Evolutionary conservation across 352 stramenopile genomes (phyloP).

Genomic region (Thraustochytrium striatum): DNA sequence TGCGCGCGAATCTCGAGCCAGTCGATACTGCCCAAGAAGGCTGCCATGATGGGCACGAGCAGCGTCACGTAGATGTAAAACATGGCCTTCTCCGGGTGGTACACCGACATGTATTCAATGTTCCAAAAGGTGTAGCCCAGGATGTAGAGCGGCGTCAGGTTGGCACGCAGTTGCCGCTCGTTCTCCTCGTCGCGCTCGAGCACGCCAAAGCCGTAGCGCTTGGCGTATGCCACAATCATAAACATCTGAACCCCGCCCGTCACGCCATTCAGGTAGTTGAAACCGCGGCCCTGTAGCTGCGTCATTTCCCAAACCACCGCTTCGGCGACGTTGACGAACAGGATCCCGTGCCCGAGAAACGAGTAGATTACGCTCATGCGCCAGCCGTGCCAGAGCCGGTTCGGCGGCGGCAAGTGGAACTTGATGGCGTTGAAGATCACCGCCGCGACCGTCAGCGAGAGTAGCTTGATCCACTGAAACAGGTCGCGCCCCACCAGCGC

Average conservation of each 20-base stretch:
- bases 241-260: neutral
- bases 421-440: slow-evolving; percentile 26
- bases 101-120: slow-evolving; percentile 39
- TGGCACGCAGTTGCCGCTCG: neutral
- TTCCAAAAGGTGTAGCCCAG: slow-evolving; percentile 36
- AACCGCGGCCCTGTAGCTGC: neutral
- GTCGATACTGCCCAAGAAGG: neutral
- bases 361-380: slow-evolving; percentile 35
- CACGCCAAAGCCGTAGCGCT: slow-evolving; percentile 1
- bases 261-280: slow-evolving; percentile 24
- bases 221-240: neutral
- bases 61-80: slow-evolving; percentile 10
- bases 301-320: slow-evolving; percentile 18
- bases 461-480: slow-evolving; percentile 36
- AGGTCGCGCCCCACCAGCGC: slow-evolving; percentile 16
- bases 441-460: slow-evolving; percentile 6
- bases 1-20: slow-evolving; percentile 39
- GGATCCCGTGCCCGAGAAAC: slow-evolving; percentile 19
- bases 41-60: slow-evolving; percentile 1
- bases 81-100: slow-evolving; percentile 41
- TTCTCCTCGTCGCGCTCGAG: neutral
- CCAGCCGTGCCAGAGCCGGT: neutral
- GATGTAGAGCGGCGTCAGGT: slow-evolving; percentile 34
- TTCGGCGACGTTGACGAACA: slow-evolving; percentile 36
- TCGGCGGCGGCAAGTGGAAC: slow-evolving; percentile 3